phyloP scores from a whole-genome alignment of 1,284 basidiomycete species.

The Microbotryum saponariae region DNA sequence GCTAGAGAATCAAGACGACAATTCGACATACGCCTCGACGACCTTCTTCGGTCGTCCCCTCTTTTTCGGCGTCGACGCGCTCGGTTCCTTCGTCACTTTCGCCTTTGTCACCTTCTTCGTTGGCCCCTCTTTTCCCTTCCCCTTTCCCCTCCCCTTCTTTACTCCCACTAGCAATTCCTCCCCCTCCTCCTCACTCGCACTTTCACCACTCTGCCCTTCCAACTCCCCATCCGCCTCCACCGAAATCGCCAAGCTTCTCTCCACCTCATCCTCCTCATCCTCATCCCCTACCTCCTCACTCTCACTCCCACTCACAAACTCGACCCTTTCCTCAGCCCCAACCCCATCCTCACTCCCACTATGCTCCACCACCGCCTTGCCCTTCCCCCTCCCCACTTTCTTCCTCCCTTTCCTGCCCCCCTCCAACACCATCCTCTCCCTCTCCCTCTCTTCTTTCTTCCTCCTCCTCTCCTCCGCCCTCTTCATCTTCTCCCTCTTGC shows the following conservation, averaged over 20 bases:
- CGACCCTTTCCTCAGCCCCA: too few relatives aligned
- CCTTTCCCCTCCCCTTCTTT: conserved; percentile 1
- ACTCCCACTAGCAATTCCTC: not conserved
- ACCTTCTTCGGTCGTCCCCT: conserved; percentile 2
- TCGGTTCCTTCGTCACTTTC: conserved; percentile 18
- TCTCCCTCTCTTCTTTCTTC: conserved; percentile 30
- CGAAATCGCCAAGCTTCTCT: not conserved
- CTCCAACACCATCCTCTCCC: conserved; percentile 8
- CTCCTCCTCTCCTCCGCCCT: conserved; percentile 27
- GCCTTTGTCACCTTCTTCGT: conserved; percentile 25
- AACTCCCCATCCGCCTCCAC: conserved; percentile 14
- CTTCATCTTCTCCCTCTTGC: conserved; percentile 19
- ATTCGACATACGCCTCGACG: conserved; percentile 12
- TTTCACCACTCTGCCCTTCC: conserved; percentile 16
- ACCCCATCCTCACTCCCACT: too few relatives aligned
- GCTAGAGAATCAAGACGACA: conserved; percentile 7
- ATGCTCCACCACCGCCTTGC: too few relatives aligned
- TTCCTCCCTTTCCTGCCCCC: conserved; percentile 6
- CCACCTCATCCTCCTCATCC: not conserved
- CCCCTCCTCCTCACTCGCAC: conserved; percentile 10
- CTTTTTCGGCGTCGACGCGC: not conserved
- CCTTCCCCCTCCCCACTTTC: not conserved
- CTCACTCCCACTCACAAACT: too few relatives aligned
- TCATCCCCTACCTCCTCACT: not conserved
- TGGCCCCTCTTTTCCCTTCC: conserved; percentile 18